A percentile compares a stretch with the other conserved stretches of the same genome.
Evolutionary conservation across 2,329 filamentous ascomycete species (phyloP).

Genomic region (Pseudogymnoascus sp.): DNA sequence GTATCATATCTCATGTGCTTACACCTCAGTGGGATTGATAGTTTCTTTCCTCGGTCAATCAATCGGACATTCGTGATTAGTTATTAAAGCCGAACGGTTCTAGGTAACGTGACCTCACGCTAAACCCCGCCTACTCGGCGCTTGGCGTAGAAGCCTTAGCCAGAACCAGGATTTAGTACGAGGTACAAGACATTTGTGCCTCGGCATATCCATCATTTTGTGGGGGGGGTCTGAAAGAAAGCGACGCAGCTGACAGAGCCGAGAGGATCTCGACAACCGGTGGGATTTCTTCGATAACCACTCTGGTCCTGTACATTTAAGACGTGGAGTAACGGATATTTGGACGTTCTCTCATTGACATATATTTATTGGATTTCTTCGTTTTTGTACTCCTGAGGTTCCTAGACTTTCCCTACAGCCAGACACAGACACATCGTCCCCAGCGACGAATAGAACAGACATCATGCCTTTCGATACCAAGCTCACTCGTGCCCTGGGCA

Average conservation of each 20-base stretch:
- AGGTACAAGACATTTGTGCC: neutral
- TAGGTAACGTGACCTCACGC: neutral
- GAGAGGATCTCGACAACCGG: neutral
- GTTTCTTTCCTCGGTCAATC: neutral
- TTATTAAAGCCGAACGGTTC: slow-evolving; percentile 36
- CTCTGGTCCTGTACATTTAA: slow-evolving; percentile 1
- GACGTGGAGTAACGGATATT: neutral
- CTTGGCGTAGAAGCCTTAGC: neutral
- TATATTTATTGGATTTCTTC: neutral
- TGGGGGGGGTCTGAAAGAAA: neutral
- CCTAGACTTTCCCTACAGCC: neutral
- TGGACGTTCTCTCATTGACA: neutral
- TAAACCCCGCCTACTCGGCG: slow-evolving; percentile 1
- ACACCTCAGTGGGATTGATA: neutral
- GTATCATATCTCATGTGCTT: neutral
- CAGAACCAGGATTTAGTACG: neutral
- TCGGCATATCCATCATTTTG: slow-evolving; percentile 3
- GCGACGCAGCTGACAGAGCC: neutral
- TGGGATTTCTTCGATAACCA: neutral
- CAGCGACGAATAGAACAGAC: slow-evolving; percentile 44
- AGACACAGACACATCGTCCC: slow-evolving; percentile 26
- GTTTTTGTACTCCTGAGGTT: neutral
- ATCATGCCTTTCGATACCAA: slow-evolving; percentile 33
- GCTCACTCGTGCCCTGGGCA: slow-evolving; percentile 33
- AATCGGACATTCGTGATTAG: neutral